Conservation (phyloP, 2,329 filamentous ascomycete genomes). For the Paecilomyces formosus region DNA sequence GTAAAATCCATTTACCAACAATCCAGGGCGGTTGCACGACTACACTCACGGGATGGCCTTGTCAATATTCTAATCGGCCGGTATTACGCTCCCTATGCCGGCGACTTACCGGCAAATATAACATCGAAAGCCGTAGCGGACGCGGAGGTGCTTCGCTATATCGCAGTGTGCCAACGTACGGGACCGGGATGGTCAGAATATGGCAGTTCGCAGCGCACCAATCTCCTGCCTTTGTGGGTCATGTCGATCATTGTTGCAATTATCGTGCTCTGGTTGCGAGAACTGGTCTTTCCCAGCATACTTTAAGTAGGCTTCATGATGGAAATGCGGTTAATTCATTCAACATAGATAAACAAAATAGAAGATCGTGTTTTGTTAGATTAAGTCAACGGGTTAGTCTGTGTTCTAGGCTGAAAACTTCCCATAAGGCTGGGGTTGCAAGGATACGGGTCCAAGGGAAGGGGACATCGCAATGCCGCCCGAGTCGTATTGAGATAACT, state of each 20-base stretch:
- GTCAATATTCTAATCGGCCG: slow-evolving; percentile 11
- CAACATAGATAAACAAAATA: not conserved
- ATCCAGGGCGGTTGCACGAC: slow-evolving; percentile 7
- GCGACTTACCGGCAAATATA: slow-evolving; percentile 8
- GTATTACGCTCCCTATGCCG: slow-evolving; percentile 11
- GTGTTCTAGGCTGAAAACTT: not conserved
- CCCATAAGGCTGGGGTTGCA: not conserved
- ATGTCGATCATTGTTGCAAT: not conserved
- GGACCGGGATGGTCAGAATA: not conserved
- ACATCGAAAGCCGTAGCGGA: slow-evolving; percentile 11
- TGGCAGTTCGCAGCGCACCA: not conserved
- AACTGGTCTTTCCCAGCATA: not conserved
- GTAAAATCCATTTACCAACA: slow-evolving; percentile 8
- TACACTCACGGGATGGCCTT: slow-evolving; percentile 13
- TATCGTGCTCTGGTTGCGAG: not conserved
- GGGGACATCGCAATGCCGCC: not conserved
- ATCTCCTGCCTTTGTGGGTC: not conserved
- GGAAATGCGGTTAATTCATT: too few relatives aligned
- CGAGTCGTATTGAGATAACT: not conserved
- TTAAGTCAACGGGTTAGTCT: not conserved
- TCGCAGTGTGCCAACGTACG: not conserved
- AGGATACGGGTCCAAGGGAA: not conserved
- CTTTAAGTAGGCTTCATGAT: not conserved
- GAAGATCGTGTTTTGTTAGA: not conserved
- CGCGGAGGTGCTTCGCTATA: not conserved